phyloP scores from a whole-genome alignment of 306 rosid species.

The Cajanus cajan region DNA sequence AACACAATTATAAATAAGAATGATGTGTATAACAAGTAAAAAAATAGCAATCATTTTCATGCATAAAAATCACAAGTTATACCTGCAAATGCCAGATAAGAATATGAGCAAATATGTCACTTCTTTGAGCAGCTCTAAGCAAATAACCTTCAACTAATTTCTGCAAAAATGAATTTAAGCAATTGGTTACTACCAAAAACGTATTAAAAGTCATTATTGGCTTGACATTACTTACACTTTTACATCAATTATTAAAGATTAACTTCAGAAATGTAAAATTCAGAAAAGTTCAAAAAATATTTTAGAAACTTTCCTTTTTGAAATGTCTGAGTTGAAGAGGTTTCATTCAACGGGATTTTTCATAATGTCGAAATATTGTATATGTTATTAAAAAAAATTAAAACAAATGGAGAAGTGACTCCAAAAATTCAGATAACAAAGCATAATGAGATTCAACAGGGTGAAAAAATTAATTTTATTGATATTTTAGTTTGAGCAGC shows the following conservation, averaged over 20 bases:
- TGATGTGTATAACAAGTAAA: not conserved
- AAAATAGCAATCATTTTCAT: not conserved
- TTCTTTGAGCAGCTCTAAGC: constrained; percentile 93
- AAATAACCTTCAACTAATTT: constrained; percentile 91
- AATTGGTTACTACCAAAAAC: constrained; percentile 17
- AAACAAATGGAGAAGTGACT: not conserved
- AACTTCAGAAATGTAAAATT: not conserved
- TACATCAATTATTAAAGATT: not conserved
- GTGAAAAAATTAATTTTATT: not conserved
- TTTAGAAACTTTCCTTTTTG: not conserved
- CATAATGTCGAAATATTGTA: not conserved
- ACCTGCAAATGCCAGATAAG: constrained; percentile 99
- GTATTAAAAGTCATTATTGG: constrained; percentile 16
- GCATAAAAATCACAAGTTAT: constrained; percentile 7
- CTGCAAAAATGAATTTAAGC: constrained; percentile 51
- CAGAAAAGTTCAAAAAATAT: not conserved
- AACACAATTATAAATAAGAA: not conserved
- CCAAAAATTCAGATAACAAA: not conserved
- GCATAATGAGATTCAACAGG: constrained; percentile 3
- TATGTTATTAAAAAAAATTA: not conserved
- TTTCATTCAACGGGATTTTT: constrained; percentile 2
- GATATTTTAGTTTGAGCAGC: not conserved
- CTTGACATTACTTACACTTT: constrained; percentile 16
- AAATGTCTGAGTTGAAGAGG: constrained; percentile 13
- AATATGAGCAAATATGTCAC: constrained; percentile 93